These are phyloP conservation scores for Cryphonectria japonica DNA, from an alignment of 2,329 filamentous ascomycete species.

Conservation along the genomic window DNA sequence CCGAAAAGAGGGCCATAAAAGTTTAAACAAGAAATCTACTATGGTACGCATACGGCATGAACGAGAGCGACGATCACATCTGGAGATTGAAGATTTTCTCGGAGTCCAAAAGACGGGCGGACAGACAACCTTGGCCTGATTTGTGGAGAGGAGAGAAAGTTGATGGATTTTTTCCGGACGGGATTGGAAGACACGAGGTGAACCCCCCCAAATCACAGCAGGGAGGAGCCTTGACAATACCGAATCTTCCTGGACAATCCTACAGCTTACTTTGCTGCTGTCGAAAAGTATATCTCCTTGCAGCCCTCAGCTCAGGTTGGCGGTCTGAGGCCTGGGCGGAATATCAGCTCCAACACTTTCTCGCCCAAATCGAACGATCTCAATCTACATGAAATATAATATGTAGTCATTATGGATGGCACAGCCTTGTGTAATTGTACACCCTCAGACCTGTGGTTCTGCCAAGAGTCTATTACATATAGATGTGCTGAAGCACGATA, in stretches of 20 bases:
- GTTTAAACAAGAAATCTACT: not conserved
- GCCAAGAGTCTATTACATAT: not conserved
- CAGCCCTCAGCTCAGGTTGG: not conserved
- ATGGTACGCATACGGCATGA: not conserved
- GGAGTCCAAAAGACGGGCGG: not conserved
- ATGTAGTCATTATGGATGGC: not conserved
- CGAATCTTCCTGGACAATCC: not conserved
- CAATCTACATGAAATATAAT: not conserved
- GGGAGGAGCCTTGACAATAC: not conserved
- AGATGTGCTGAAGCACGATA: not conserved
- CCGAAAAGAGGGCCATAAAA: not conserved
- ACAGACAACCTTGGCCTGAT: not conserved
- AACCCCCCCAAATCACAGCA: not conserved
- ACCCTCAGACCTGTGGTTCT: not conserved
- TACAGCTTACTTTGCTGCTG: too few species aligned
- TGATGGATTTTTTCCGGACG: not conserved
- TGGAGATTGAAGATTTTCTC: not conserved
- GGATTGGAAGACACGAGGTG: too few species aligned
- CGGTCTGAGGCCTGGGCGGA: too few species aligned
- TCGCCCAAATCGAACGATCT: not conserved
- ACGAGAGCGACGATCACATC: slow-evolving; percentile 1
- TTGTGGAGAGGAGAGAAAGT: not conserved
- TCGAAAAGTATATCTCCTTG: not conserved
- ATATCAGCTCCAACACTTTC: too few species aligned
- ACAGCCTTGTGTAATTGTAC: not conserved